Evolutionary conservation across 176 grass and related monocot species (phyloP).

Genomic region (Triticum dicoccoides): DNA sequence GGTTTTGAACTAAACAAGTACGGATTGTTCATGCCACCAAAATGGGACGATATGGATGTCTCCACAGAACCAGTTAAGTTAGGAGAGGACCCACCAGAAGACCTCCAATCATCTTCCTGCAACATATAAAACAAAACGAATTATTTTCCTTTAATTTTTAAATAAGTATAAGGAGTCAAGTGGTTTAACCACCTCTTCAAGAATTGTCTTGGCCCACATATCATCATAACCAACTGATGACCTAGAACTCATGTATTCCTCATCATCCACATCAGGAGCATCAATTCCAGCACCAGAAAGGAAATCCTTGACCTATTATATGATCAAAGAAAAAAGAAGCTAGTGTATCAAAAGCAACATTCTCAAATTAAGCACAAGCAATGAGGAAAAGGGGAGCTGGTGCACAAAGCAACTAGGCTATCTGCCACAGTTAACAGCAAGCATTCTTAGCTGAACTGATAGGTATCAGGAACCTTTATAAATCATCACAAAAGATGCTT

Average conservation of each 20-base stretch:
- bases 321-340: slow-evolving; percentile 12
- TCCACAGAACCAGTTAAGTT: slow-evolving; percentile 93
- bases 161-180: slow-evolving; percentile 10
- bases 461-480: too few relatives aligned
- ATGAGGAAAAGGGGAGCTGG: neutral
- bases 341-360: neutral
- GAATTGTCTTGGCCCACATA: slow-evolving; percentile 98
- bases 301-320: slow-evolving; percentile 90
- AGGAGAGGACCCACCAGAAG: slow-evolving; percentile 84
- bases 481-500: too few relatives aligned
- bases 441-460: too few relatives aligned
- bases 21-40: slow-evolving; percentile 91
- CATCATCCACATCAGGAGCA: slow-evolving; percentile 98
- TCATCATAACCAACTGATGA: slow-evolving; percentile 94
- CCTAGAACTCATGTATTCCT: slow-evolving; percentile 87
- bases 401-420: too few relatives aligned
- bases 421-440: too few relatives aligned
- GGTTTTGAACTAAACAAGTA: slow-evolving; percentile 94
- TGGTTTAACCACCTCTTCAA: slow-evolving; percentile 67
- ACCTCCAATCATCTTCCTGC: slow-evolving; percentile 95
- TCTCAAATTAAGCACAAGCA: slow-evolving; percentile 15
- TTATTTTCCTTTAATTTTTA: neutral
- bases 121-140: slow-evolving; percentile 27
- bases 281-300: slow-evolving; percentile 95
- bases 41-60: slow-evolving; percentile 87